Evolutionary conservation across 768 basidiomycete species (phyloP), one percentile per base, ranked within the genome.

Genomic region (Amanita exitialis): DNA sequence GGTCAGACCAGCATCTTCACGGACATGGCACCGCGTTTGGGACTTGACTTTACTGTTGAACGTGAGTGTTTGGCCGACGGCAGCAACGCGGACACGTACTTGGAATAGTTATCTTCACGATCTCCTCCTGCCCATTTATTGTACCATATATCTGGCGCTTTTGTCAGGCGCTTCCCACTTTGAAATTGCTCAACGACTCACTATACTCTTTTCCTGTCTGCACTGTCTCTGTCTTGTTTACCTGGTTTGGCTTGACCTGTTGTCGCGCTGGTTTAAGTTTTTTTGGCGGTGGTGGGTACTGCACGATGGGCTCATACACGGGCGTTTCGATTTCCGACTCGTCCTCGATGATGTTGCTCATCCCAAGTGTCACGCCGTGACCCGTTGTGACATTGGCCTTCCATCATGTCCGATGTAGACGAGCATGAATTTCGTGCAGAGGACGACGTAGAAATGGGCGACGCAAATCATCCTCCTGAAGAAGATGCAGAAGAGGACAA

Each of bases 121-220:
- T 99, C 96, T 51, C 95, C 96, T 49, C 96, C 96, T n/a, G 96
- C 96, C 95, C 95, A 98, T 70, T 96, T 95, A 68, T 97, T 93
- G 65, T 95, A 98, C 95, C 96, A 99, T 47, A 95, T 88, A 67
- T 99, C 89, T 88, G 37, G 27, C 3, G 25, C 38, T 42, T 16
- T n/a, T 32, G 16, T 32, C 37, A 28, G 38, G 3, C 41, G 37
- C 15, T 27, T 25, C 25, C 9, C 23, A 21, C 18, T 21, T 13
- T 21, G 18, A 12, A 10, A 32, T 38, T 6, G 35, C 41, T 42
- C 27, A 27, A 18, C 36, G 32, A 57, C 43, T n/a, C 58, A 94
- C 93, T 97, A 70, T 95, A 96, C 64, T 96, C 93, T 66, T 95
- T 95, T 44, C 93, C 93, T 0, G 91, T 90, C 66, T 97, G 93